Evolutionary conservation across 2,329 filamentous ascomycete genomes (phyloP).

Genomic region (Alternaria ethzedia): DNA sequence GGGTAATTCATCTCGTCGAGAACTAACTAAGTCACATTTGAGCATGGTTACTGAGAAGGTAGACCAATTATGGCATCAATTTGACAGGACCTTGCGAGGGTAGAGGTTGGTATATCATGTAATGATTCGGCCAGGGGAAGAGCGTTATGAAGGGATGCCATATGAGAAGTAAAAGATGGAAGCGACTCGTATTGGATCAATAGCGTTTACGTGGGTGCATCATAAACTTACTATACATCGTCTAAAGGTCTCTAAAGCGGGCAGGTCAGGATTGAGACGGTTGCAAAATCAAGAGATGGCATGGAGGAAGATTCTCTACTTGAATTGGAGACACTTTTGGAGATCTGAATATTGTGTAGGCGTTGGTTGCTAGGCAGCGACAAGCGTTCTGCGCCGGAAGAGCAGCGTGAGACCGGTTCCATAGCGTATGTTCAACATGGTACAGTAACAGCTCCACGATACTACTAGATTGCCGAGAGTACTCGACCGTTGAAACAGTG

Average conservation of each 20-base stretch:
- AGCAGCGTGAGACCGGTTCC: constrained; percentile 1
- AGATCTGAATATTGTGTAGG: neutral
- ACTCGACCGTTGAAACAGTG: neutral
- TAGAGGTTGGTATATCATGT: neutral
- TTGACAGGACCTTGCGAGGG: neutral
- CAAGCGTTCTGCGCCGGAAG: neutral
- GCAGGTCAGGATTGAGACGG: neutral
- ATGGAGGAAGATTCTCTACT: neutral
- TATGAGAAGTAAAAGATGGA: neutral
- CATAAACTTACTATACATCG: neutral
- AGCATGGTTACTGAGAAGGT: neutral
- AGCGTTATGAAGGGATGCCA: neutral
- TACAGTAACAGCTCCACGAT: constrained; percentile 14
- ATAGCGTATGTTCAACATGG: constrained; percentile 25
- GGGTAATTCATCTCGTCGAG: neutral
- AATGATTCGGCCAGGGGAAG: neutral
- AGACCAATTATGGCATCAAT: neutral
- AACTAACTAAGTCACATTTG: neutral
- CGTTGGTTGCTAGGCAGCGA: neutral
- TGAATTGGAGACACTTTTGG: neutral
- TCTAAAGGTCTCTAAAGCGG: neutral
- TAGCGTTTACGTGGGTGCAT: neutral
- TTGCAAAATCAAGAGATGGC: neutral
- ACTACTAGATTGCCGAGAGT: neutral
- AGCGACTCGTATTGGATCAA: neutral